Base-by-base conservation (phyloP, 768 basidiomycete species). In the Melanogaster broomeanus region DNA sequence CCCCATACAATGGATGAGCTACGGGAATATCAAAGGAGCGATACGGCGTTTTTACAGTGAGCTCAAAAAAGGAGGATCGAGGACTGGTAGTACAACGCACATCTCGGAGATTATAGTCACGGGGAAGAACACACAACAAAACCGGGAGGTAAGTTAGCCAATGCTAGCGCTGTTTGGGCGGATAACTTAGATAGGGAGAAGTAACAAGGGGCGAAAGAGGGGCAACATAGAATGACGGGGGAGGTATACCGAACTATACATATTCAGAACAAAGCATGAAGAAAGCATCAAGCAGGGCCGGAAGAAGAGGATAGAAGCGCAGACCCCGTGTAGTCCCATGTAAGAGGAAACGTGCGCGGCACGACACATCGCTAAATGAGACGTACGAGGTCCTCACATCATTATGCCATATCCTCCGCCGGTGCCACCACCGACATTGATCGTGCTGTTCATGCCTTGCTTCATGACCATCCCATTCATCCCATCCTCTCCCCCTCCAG, bases 361-460 rank as follows among this genome's bases (percentile, higher is more conserved):
- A 39, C 51, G 48, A 45, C 42, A 44, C 44, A 42, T 39, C 35
- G 44, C 51, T 18, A 8, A 48, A 35, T 10, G 30, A 31, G 24
- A 57, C 52, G 51, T 15, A 53, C 47, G 45, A 42, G 27, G 31
- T 34, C 39, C 31, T 68, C 52, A 70, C 57, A 77, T 58, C 69
- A 77, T 74, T 52, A 72, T 60, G 28, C 66, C 65, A 64, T 74
- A 77, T 51, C 67, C 73, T 37, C 66, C 67, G 47, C 55, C 61
- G 53, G 69, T 74, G 48, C 73, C 63, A 42, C 69, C 71, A 46
- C 72, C 70, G 28, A 74, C 65, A 42, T 69, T 72, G 54, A 77
- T 74, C 10, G 75, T 66, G 19, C 63, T 57, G 42, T 62, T 59
- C 57, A 73, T 64, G 31, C 62, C 61, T 48, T 66, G 66, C 51